Base-by-base conservation (phyloP, 78 protist genomes). In the Anaeramoeba flamelloides region DNA sequence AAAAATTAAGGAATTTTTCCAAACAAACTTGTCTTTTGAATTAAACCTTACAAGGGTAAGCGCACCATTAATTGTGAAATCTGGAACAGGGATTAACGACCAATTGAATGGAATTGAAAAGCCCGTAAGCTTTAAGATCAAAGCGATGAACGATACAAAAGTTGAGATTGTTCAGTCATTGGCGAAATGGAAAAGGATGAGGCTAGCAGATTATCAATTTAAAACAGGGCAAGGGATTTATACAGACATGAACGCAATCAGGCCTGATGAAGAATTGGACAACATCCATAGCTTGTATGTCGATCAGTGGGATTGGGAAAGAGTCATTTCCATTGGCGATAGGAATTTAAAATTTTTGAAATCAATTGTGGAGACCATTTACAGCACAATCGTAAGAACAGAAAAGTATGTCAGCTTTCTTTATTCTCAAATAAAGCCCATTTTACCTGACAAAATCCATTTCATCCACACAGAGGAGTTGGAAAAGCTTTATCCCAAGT, bases 131-230 rank as follows among this genome's bases (percentile, higher is more conserved):
- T 79, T 79, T 37, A 39, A 36, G 40, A 39, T 17, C 3, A 12
- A 36, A 12, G 69, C 79, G 37, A 30, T 65, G 78, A n/a, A n/a
- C n/a, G n/a, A n/a, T n/a, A n/a, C n/a, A n/a, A n/a, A n/a, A n/a
- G n/a, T 17, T 26, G 78, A 76, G 38, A 41, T 76, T 76, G 78
- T n/a, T 76, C 17, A 37, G 38, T 75, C 83, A 0, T 41, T 80
- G 12, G 83, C 83, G 38, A 80, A 80, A 41, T 80, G 83, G 83
- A 80, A 80, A 40, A 77, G 83, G 34, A 75, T 40, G 74, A 38
- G 38, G 8, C 2, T 80, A 36, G 39, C 32, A 2, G 31, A 80
- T 38, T 80, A 40, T 36, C 30, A 65, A 0, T 30, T 3, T 0
- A 40, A 77, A 30, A 31, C 79, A 4, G 81, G 83, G 33, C 0